These are phyloP conservation scores for Sporothrix inflata DNA, from an alignment of 2,329 filamentous ascomycete species.

Conservation along the genomic window DNA sequence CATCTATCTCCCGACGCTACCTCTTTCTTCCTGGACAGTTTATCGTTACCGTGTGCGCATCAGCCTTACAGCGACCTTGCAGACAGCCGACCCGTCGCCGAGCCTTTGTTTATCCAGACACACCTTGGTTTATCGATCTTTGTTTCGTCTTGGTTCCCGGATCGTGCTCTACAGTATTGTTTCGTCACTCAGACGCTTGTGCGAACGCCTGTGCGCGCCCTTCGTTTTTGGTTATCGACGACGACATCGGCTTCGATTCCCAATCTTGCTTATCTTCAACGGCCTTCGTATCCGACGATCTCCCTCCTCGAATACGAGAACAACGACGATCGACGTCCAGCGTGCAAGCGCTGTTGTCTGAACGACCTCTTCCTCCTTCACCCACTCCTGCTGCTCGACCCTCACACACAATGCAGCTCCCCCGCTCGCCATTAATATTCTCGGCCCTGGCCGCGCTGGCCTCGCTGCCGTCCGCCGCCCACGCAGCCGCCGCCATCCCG, in stretches of 20 bases:
- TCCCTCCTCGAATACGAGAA: background rate
- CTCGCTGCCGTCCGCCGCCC: constrained; percentile 4
- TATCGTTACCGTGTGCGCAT: background rate
- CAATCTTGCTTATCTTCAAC: background rate
- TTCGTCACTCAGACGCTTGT: background rate
- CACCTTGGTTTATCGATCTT: background rate
- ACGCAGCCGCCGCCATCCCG: background rate
- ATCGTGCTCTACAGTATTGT: background rate
- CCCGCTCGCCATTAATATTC: constrained; percentile 21
- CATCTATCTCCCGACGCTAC: background rate
- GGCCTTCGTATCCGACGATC: background rate
- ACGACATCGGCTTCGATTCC: background rate
- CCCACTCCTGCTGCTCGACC: background rate
- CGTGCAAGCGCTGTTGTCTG: constrained; percentile 2
- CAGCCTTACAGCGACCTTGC: constrained; percentile 1
- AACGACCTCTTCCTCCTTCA: background rate
- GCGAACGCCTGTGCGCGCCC: background rate
- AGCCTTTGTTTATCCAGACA: background rate
- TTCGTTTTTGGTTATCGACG: background rate
- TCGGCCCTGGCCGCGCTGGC: constrained; percentile 26
- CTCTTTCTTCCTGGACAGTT: background rate
- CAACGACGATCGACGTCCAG: background rate
- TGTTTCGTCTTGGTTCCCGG: background rate
- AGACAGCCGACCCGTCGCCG: background rate
- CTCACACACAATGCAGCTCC: constrained; percentile 28